Evolutionary conservation across 192 early-diverging fungal species (phyloP), one percentile per base, ranked within the genome.

Genomic region (Haplosporangium gracile): DNA sequence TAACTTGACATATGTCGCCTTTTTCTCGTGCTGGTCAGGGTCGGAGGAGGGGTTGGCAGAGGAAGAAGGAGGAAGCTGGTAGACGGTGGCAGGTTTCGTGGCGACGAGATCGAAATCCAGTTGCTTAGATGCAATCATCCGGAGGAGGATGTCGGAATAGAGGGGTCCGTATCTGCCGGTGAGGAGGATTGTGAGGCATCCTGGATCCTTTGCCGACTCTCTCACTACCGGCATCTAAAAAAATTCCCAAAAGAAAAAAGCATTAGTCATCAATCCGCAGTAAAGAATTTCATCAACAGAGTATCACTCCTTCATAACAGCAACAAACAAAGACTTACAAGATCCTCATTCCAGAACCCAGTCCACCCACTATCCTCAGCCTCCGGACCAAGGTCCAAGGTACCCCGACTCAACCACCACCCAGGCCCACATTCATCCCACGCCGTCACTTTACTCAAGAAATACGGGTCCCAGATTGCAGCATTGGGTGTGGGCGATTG

Each of bases 331-430:
- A 36, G 36, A 75, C 73, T 53, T 82, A 88, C 80, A n/a, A 82
- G 55, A 24, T 81, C 76, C 32, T 88, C 85, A 51, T 88, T 88
- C 85, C 85, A 88, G 73, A 77, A 88, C 39, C 85, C 80, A 9
- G 79, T 76, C 80, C 80, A 88, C 5, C 32, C 72, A 38, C 47
- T 74, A 1, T 74, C 77, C 26, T 88, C 85, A 5, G 77, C 79
- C 40, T 72, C 77, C 0, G 73, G 45, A 16, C 79, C 70, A 26
- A 82, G 49, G 57, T 91, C 89, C 26, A 94, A 83, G 16, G 91
- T 91, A 6, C 87, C 89, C 1, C 85, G n/a, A 74, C 91, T 90
- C 16, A 91, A 91, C 85, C 90, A 94, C 93, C 93, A 94, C 0
- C 93, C 93, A 8, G 90, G 47, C 1, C 76, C 51, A 55, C 75